phyloP scores from a whole-genome alignment of 2,329 filamentous ascomycete species.

The Hymenotorrendiella dingleyae region DNA sequence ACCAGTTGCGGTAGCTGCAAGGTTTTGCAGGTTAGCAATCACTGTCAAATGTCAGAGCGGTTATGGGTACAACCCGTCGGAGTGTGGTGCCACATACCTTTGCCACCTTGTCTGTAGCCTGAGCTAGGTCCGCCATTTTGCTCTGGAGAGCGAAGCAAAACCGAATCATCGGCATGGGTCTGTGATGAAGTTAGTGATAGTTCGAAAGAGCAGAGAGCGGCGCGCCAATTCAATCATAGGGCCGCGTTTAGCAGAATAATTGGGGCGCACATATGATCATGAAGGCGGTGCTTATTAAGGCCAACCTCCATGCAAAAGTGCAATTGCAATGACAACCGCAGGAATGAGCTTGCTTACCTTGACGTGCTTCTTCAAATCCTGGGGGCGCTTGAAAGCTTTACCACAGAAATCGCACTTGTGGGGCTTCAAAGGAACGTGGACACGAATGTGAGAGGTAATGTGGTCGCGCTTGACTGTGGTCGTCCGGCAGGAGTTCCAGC shows the following conservation, averaged over 20 bases:
- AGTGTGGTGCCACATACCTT: slow-evolving; percentile 25
- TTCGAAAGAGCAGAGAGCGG: too few species aligned
- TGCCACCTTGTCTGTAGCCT: slow-evolving; percentile 47
- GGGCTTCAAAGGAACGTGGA: slow-evolving; percentile 97
- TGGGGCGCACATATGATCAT: too few species aligned
- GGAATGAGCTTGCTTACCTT: slow-evolving; percentile 48
- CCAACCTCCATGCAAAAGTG: too few species aligned
- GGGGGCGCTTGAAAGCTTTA: slow-evolving; percentile 97
- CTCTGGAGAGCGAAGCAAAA: slow-evolving; percentile 44
- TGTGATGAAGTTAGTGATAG: slow-evolving; percentile 28
- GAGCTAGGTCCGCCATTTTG: slow-evolving; percentile 26
- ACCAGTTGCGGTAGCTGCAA: slow-evolving; percentile 29
- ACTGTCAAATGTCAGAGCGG: slow-evolving; percentile 27
- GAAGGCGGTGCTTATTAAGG: too few species aligned
- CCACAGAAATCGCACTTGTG: slow-evolving; percentile 99
- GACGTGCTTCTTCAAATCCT: slow-evolving; percentile 98
- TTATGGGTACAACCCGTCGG: slow-evolving; percentile 20
- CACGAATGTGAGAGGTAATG: slow-evolving; percentile 97
- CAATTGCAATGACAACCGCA: neutral
- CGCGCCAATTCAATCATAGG: too few species aligned
- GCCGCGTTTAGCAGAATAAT: too few species aligned
- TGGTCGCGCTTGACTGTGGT: slow-evolving; percentile 98
- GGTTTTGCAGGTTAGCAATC: slow-evolving; percentile 29
- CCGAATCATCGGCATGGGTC: slow-evolving; percentile 94
- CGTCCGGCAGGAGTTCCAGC: slow-evolving; percentile 93